These are phyloP conservation scores for Carex kokanica DNA, from an alignment of 176 grass and related monocot genomes.

Conservation along the genomic window DNA sequence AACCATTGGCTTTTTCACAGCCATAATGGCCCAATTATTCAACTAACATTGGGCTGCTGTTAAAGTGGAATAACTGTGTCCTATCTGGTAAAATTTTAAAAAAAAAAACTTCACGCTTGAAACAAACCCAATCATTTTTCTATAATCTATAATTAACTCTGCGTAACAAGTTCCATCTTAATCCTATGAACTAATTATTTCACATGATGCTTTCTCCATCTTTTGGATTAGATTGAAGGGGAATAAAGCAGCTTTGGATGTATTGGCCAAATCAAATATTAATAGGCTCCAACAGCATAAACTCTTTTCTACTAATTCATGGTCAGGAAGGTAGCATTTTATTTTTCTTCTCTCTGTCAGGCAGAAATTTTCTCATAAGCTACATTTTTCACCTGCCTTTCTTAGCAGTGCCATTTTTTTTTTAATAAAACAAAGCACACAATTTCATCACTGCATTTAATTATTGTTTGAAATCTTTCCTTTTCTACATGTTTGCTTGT, in stretches of 20 bases:
- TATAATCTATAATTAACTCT: not conserved
- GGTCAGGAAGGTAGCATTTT: conserved; percentile 2
- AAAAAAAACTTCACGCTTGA: not conserved
- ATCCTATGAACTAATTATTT: not conserved
- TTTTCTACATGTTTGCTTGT: not conserved
- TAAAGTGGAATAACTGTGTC: too few species aligned
- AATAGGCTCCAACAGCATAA: not conserved
- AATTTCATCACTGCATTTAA: not conserved
- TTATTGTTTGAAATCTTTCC: not conserved
- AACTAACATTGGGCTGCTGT: not conserved
- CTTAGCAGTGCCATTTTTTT: not conserved
- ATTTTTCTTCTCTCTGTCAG: not conserved
- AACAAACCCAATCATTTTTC: not conserved
- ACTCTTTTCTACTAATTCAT: conserved; percentile 18
- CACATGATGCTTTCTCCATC: not conserved
- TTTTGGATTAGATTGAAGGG: conserved; percentile 15
- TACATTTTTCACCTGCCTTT: not conserved
- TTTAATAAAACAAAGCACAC: not conserved
- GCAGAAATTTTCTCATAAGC: not conserved
- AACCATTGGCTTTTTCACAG: too few species aligned
- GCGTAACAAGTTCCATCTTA: not conserved
- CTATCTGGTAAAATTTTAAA: not conserved
- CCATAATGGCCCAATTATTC: not conserved
- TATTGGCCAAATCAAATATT: not conserved
- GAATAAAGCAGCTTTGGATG: not conserved